phyloP scores from a whole-genome alignment of 805 yeast species.

The Metschnikowia kunwiensis region DNA sequence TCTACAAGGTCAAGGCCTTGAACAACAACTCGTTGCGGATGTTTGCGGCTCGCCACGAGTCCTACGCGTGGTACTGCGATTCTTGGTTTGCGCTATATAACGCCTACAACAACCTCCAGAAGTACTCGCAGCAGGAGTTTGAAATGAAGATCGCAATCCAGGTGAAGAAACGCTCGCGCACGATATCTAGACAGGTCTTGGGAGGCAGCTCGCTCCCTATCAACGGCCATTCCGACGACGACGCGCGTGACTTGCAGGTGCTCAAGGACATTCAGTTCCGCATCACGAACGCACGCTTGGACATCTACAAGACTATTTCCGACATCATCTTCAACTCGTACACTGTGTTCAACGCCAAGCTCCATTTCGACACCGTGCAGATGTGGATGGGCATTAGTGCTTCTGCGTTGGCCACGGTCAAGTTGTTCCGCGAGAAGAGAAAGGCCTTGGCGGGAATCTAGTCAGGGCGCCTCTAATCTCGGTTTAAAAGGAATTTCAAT shows the following conservation, averaged over 20 bases:
- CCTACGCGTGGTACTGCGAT: constrained; percentile 67
- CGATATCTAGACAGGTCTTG: constrained; percentile 40
- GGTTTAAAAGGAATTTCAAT: no score
- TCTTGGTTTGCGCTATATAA: constrained; percentile 55
- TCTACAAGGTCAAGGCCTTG: constrained; percentile 52
- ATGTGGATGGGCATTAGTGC: constrained; percentile 48
- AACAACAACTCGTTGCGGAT: constrained; percentile 32
- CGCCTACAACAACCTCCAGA: constrained; percentile 42
- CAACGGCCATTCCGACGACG: constrained; percentile 16
- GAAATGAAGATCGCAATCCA: constrained; percentile 56
- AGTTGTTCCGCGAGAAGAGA: constrained; percentile 37
- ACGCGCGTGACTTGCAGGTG: constrained; percentile 21
- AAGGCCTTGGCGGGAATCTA: constrained; percentile 9
- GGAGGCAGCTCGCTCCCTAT: constrained; percentile 20
- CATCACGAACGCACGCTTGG: constrained; percentile 37
- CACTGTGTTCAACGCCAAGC: constrained; percentile 36
- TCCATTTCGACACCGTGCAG: constrained; percentile 37
- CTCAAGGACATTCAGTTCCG: constrained; percentile 35
- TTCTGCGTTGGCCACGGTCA: constrained; percentile 34
- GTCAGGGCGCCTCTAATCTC: no score
- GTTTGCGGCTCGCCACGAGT: constrained; percentile 54
- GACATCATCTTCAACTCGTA: constrained; percentile 41
- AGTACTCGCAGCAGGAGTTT: constrained; percentile 46
- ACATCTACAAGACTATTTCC: constrained; percentile 36
- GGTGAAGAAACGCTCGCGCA: constrained; percentile 54